Conservation (phyloP, 192 early-diverging fungal genomes). For the Coemansia erecta region DNA sequence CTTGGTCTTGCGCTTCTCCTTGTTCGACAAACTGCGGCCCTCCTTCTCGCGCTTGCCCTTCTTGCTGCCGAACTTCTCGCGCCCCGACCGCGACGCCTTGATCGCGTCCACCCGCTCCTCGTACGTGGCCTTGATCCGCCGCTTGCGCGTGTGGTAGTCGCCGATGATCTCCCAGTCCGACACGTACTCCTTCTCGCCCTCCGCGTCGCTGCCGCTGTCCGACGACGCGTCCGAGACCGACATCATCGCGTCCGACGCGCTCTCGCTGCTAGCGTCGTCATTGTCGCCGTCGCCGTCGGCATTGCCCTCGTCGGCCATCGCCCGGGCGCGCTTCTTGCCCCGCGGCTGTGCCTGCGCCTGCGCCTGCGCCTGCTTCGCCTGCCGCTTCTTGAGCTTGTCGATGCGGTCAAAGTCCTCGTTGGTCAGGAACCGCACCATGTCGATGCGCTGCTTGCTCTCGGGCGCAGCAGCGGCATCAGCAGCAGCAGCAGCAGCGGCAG, state of each 20-base stretch:
- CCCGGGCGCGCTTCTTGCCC: background rate
- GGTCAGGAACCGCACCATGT: slow-evolving; percentile 70
- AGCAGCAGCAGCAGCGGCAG: background rate
- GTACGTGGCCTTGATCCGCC: slow-evolving; percentile 78
- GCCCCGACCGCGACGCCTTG: slow-evolving; percentile 84
- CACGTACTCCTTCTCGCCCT: slow-evolving; percentile 33
- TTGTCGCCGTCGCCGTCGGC: slow-evolving; percentile 9
- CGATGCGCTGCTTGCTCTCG: slow-evolving; percentile 58
- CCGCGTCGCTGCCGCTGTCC: slow-evolving; percentile 6
- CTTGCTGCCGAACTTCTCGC: slow-evolving; percentile 84
- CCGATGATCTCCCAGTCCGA: slow-evolving; percentile 50
- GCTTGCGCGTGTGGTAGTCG: slow-evolving; percentile 50
- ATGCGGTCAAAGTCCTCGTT: slow-evolving; percentile 82
- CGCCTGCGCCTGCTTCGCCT: slow-evolving; percentile 6
- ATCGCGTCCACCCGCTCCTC: slow-evolving; percentile 87
- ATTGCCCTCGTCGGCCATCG: background rate
- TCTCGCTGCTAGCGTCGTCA: background rate
- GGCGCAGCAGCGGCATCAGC: background rate
- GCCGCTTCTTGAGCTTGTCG: slow-evolving; percentile 69
- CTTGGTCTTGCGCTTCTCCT: slow-evolving; percentile 92
- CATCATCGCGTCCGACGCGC: slow-evolving; percentile 2
- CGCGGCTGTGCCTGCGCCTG: slow-evolving; percentile 12
- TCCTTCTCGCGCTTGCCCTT: slow-evolving; percentile 80
- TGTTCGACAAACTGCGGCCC: slow-evolving; percentile 77
- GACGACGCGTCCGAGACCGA: background rate